Percentiles rank a stretch among this genome's conserved stretches.
phyloP scores from a whole-genome alignment of 306 rosid species.

The Vachellia pachyceras region DNA sequence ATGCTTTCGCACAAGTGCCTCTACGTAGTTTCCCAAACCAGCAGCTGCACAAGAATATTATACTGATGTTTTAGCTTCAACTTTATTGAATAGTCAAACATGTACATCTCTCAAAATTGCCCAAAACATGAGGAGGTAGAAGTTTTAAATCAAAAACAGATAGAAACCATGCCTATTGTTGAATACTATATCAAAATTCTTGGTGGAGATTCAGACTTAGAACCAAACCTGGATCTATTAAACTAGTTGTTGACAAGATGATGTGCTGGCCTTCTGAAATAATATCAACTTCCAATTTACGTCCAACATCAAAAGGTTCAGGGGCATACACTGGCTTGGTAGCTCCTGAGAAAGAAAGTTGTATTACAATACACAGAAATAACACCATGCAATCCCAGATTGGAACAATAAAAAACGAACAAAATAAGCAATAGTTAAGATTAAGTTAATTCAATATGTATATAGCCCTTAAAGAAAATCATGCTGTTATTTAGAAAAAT shows the following conservation, averaged over 20 bases:
- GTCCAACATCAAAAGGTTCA: constrained; percentile 93
- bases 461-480: constrained; percentile 5
- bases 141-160: constrained; percentile 15
- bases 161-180: constrained; percentile 25
- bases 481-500: not conserved
- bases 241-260: constrained; percentile 72
- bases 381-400: constrained; percentile 2
- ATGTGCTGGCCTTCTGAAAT: constrained; percentile 56
- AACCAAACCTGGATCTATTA: constrained; percentile 84
- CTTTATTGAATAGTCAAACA: constrained; percentile 15
- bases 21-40: constrained; percentile 96
- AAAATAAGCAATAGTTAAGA: constrained; percentile 16
- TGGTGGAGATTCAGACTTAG: constrained; percentile 30
- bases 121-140: not conserved
- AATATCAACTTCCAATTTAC: constrained; percentile 74
- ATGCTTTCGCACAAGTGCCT: constrained; percentile 93
- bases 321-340: constrained; percentile 90
- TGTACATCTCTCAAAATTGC: constrained; percentile 11
- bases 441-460: not conserved
- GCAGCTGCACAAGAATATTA: constrained; percentile 73
- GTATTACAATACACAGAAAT: constrained; percentile 24
- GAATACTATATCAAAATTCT: constrained; percentile 20
- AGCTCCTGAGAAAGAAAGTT: constrained; percentile 69
- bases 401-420: constrained; percentile 18
- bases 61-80: constrained; percentile 29